A percentile compares a stretch with the other conserved stretches of the same genome.
Evolutionary conservation across 345 rosid species (phyloP).

Genomic region (Moricandia arvensis): DNA sequence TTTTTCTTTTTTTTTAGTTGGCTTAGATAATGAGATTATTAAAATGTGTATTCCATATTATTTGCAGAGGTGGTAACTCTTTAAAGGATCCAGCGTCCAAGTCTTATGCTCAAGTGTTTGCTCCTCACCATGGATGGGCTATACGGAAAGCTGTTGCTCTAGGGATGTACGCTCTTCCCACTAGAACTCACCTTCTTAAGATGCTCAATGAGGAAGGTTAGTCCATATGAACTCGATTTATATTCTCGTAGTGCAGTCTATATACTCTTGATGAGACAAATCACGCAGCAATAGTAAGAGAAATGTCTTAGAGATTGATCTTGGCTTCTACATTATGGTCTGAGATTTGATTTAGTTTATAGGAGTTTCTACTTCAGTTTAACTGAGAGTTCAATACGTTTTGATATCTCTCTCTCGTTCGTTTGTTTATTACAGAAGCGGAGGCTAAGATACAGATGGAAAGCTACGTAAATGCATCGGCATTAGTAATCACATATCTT

Average conservation of each 20-base stretch:
- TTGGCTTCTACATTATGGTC: conserved; percentile 3
- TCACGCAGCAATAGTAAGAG: not conserved
- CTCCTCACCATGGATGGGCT: conserved; percentile 94
- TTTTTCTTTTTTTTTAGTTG: no score
- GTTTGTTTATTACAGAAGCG: conserved; percentile 47
- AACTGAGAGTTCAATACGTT: not conserved
- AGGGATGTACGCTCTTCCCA: conserved; percentile 94
- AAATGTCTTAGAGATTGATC: not conserved
- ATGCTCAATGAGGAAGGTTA: conserved; percentile 88
- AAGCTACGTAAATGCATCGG: conserved; percentile 53
- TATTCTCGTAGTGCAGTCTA: conserved; percentile 7
- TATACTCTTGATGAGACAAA: not conserved
- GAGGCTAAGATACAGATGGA: conserved; percentile 76
- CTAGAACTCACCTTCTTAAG: conserved; percentile 63
- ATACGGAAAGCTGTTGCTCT: conserved; percentile 85
- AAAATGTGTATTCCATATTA: no score
- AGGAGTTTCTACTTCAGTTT: not conserved
- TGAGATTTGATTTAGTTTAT: not conserved
- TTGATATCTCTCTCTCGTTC: not conserved
- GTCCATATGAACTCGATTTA: conserved; percentile 30
- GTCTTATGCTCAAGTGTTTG: conserved; percentile 89
- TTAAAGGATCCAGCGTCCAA: conserved; percentile 34
- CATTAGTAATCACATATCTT: conserved; percentile 61
- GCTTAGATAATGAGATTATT: no score
- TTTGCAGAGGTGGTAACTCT: no score